phyloP scores from a whole-genome alignment of 2,329 filamentous ascomycete species.

The Fusarium pininemorale region DNA sequence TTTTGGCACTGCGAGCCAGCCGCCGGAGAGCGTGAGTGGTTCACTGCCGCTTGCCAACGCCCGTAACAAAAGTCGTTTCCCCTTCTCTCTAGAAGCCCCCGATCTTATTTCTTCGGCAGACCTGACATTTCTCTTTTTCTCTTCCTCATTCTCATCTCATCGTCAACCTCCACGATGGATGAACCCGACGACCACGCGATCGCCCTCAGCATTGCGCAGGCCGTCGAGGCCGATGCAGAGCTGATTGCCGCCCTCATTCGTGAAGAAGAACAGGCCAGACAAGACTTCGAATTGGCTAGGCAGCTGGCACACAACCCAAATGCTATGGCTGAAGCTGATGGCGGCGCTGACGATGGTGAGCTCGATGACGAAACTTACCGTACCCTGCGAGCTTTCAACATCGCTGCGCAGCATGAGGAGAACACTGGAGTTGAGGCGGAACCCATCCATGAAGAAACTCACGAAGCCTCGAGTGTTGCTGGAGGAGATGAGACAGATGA shows the following conservation, averaged over 20 bases:
- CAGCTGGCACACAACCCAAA: rapidly evolving
- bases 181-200: neutral
- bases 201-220: neutral
- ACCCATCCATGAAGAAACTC: rapidly evolving
- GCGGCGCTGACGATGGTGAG: rapidly evolving
- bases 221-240: rapidly evolving
- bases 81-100: neutral
- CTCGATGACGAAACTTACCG: neutral
- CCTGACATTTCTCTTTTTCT: neutral
- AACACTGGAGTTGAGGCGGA: neutral
- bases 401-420: rapidly evolving
- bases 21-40: neutral
- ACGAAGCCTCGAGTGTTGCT: rapidly evolving
- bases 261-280: neutral
- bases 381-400: rapidly evolving
- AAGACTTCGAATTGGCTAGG: rapidly evolving
- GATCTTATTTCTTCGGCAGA: no score
- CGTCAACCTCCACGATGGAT: rapidly evolving
- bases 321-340: rapidly evolving
- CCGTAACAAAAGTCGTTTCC: no score
- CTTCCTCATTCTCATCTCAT: neutral
- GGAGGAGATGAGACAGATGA: rapidly evolving
- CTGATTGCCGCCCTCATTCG: neutral
- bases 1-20: neutral
- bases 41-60: neutral